Conservation (phyloP, 2,329 filamentous ascomycete genomes). For the Epichloe coenophiala region DNA sequence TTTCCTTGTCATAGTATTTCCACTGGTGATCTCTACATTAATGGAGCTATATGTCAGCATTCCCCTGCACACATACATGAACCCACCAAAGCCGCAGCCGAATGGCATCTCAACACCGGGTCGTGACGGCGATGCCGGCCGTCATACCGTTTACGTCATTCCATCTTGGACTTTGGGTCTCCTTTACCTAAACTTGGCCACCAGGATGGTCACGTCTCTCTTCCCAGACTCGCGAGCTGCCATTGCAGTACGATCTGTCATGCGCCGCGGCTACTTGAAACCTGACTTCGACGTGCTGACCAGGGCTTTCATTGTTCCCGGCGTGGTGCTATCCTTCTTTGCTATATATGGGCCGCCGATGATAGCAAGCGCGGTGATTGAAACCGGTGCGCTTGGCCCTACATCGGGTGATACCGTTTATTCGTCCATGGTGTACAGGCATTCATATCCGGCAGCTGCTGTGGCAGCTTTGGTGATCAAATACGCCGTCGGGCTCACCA, state of each 20-base stretch:
- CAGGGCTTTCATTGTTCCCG: constrained; percentile 73
- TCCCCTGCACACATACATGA: constrained; percentile 71
- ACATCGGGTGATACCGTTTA: constrained; percentile 15
- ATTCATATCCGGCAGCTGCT: constrained; percentile 57
- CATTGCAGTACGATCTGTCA: constrained; percentile 58
- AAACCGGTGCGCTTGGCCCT: constrained; percentile 11
- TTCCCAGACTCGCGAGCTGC: constrained; percentile 59
- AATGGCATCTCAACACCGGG: constrained; percentile 10
- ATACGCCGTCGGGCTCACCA: constrained; percentile 35
- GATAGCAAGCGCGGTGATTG: constrained; percentile 30
- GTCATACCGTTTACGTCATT: constrained; percentile 70
- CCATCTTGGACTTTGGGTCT: constrained; percentile 92
- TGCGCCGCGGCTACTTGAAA: constrained; percentile 61
- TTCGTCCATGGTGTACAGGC: constrained; percentile 31
- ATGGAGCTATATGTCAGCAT: constrained; percentile 83
- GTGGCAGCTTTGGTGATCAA: constrained; percentile 31
- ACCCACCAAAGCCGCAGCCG: constrained; percentile 21
- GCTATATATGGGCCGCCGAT: constrained; percentile 53
- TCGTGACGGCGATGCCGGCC: no score
- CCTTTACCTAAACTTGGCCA: constrained; percentile 71
- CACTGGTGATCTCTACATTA: constrained; percentile 63
- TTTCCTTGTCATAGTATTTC: constrained; percentile 65
- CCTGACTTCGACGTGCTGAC: constrained; percentile 72
- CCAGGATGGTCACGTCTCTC: constrained; percentile 53
- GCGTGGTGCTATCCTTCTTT: constrained; percentile 43